phyloP scores from a whole-genome alignment of 768 basidiomycete genomes.

The Boletus sensibilis region DNA sequence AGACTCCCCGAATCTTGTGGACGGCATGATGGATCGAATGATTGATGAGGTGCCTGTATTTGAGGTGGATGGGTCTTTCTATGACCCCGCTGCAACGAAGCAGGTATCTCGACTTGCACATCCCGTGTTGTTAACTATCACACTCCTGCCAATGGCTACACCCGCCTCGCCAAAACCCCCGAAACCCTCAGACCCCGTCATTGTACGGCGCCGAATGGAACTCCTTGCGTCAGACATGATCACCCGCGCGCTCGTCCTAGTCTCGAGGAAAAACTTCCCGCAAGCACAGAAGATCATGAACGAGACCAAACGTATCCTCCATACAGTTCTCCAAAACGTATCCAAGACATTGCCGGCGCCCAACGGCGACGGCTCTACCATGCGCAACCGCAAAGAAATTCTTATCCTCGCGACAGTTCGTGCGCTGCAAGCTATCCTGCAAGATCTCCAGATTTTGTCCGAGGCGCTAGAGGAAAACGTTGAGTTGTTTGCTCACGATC shows the following conservation, averaged over 20 bases:
- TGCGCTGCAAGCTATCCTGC: conserved; percentile 79
- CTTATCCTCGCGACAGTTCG: conserved; percentile 70
- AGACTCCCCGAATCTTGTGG: conserved; percentile 68
- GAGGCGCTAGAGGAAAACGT: conserved; percentile 92
- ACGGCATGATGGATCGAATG: conserved; percentile 95
- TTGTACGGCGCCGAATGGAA: conserved; percentile 94
- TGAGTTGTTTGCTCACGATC: conserved; percentile 89
- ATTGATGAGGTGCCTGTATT: conserved; percentile 97
- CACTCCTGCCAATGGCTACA: conserved; percentile 62
- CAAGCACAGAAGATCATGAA: conserved; percentile 89
- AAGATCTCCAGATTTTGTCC: conserved; percentile 81
- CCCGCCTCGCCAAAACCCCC: conserved; percentile 36
- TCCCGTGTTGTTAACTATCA: conserved; percentile 93
- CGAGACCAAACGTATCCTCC: conserved; percentile 89
- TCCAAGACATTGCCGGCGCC: conserved; percentile 69
- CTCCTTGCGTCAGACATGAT: conserved; percentile 97
- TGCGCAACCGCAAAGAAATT: conserved; percentile 76
- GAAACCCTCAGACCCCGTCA: conserved; percentile 73
- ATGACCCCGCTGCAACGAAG: conserved; percentile 83
- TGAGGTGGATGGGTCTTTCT: conserved; percentile 94
- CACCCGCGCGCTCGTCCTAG: conserved; percentile 87
- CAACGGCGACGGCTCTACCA: conserved; percentile 42
- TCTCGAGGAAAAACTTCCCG: conserved; percentile 84
- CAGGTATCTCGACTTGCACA: conserved; percentile 86
- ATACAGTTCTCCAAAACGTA: conserved; percentile 85